Conservation (phyloP, 257 asterid species). For the Solanum clarkiae region DNA sequence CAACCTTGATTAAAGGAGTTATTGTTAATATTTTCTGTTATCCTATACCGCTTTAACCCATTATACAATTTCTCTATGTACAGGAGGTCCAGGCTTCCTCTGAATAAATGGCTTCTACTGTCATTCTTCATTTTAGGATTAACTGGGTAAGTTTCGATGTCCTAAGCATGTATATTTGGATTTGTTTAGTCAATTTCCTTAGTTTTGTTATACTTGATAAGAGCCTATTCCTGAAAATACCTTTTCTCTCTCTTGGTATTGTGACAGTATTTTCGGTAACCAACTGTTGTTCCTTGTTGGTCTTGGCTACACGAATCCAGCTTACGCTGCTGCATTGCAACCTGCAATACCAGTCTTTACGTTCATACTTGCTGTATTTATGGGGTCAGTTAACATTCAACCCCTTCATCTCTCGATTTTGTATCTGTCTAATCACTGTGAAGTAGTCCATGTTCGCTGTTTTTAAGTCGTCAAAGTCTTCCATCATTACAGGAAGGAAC, state of each 20-base stretch:
- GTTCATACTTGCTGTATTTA: slow-evolving; percentile 66
- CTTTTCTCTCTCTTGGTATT: background rate
- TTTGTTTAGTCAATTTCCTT: background rate
- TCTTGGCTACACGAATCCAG: slow-evolving; percentile 91
- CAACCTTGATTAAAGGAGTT: background rate
- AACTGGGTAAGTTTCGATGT: slow-evolving; percentile 58
- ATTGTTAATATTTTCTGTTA: background rate
- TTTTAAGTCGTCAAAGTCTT: background rate
- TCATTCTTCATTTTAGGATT: slow-evolving; percentile 93
- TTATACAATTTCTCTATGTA: background rate
- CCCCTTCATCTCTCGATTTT: background rate
- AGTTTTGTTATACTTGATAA: background rate
- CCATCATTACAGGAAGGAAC: background rate
- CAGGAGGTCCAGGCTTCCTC: slow-evolving; percentile 69
- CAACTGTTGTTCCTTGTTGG: slow-evolving; percentile 93
- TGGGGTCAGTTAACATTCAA: slow-evolving; percentile 59
- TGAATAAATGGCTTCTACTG: slow-evolving; percentile 42
- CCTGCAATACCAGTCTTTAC: slow-evolving; percentile 97
- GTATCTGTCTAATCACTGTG: background rate
- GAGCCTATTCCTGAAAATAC: background rate
- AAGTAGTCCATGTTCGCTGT: background rate
- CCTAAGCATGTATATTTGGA: background rate
- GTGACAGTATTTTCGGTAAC: slow-evolving; percentile 74
- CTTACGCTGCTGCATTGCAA: slow-evolving; percentile 94
- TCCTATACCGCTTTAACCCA: background rate